A percentile compares a stretch with the other conserved stretches of the same genome.
Conservation (phyloP, 345 rosid species). For the Hypericum androsaemum region DNA sequence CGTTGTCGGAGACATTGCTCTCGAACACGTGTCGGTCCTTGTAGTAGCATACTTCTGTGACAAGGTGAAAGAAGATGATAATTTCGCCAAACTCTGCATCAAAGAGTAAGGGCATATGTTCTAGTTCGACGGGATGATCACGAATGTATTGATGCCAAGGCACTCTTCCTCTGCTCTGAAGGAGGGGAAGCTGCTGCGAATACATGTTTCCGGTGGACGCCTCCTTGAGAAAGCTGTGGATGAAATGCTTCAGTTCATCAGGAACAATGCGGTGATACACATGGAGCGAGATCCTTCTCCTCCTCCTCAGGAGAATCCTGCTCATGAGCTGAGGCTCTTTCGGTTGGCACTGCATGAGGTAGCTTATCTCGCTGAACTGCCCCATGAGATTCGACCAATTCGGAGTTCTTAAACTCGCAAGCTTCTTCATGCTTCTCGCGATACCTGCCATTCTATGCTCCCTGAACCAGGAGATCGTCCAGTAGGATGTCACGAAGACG, state of each 20-base stretch:
- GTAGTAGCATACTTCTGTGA: constrained; percentile 14
- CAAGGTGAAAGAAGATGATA: constrained; percentile 29
- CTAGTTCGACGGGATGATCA: too few relatives aligned
- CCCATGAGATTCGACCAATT: constrained; percentile 13
- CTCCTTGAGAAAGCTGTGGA: neutral
- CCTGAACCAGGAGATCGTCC: too few relatives aligned
- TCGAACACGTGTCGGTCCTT: neutral
- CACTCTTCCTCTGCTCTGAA: constrained; percentile 8
- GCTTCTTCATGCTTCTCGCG: too few relatives aligned
- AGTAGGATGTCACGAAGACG: neutral
- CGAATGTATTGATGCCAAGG: too few relatives aligned
- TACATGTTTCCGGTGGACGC: neutral
- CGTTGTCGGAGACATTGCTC: too few relatives aligned
- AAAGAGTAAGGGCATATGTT: too few relatives aligned
- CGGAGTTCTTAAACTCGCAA: constrained; percentile 1
- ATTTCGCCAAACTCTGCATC: constrained; percentile 15
- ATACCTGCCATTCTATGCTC: too few relatives aligned
- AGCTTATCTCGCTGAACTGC: constrained; percentile 12
- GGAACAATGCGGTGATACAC: neutral
- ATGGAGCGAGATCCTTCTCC: neutral
- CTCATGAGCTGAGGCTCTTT: too few relatives aligned
- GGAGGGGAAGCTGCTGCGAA: neutral
- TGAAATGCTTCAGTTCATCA: neutral
- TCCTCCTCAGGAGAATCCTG: neutral
- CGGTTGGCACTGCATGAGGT: neutral